A percentile compares a stretch with the other conserved stretches of the same genome.
These are phyloP conservation scores for Trichoderma aggressivum DNA, from an alignment of 2,329 filamentous ascomycete species.

Conservation along the genomic window DNA sequence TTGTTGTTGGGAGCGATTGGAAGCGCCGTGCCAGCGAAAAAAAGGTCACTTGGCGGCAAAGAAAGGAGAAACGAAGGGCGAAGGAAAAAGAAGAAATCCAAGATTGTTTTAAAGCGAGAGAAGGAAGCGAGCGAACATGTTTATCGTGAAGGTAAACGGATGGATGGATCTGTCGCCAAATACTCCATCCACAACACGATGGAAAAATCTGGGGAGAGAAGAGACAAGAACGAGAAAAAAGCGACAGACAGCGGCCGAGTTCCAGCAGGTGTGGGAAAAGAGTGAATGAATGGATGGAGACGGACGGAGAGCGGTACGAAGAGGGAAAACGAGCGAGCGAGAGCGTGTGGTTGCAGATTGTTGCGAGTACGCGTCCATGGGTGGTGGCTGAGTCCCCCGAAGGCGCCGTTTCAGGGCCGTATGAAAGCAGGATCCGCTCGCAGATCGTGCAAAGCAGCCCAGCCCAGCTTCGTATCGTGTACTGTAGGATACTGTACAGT, in stretches of 20 bases:
- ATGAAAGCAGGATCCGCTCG: slow-evolving; percentile 12
- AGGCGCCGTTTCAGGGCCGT: slow-evolving; percentile 15
- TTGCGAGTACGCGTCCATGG: slow-evolving; percentile 13
- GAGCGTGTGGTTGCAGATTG: slow-evolving; percentile 1
- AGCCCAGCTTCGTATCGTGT: neutral
- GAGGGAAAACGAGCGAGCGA: neutral
- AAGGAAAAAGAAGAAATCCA: neutral
- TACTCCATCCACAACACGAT: slow-evolving; percentile 15
- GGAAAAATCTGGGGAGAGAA: slow-evolving; percentile 8
- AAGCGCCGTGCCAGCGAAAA: neutral
- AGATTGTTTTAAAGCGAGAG: slow-evolving; percentile 10
- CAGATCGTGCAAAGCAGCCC: slow-evolving; percentile 3
- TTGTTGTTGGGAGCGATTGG: neutral
- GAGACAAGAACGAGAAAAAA: neutral
- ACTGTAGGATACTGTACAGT: no score
- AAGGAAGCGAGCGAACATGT: slow-evolving; percentile 15
- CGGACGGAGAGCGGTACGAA: neutral
- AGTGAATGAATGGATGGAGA: neutral
- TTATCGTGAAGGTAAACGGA: slow-evolving; percentile 12
- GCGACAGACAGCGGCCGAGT: neutral
- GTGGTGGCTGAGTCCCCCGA: slow-evolving; percentile 14
- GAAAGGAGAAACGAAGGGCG: slow-evolving; percentile 1
- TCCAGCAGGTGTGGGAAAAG: neutral
- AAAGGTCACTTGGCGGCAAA: neutral
- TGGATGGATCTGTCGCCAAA: slow-evolving; percentile 16